phyloP scores from a whole-genome alignment of 768 basidiomycete species.

The Leccinum obscurum region DNA sequence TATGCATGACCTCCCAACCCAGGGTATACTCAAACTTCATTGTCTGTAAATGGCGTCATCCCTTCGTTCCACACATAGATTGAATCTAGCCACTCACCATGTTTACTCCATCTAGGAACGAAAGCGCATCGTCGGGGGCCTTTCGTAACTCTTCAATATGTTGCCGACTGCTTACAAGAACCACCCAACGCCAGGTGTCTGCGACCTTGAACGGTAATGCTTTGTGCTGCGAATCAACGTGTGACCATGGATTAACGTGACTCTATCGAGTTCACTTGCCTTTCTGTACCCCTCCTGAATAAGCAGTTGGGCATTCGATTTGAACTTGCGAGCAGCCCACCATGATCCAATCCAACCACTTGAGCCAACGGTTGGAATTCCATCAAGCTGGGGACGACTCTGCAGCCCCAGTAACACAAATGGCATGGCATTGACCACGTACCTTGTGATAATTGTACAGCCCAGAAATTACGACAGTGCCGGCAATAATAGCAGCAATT shows the following conservation, averaged over 20 bases:
- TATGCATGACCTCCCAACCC: slow-evolving; percentile 29
- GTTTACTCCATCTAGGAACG: slow-evolving; percentile 30
- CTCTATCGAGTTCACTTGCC: slow-evolving; percentile 11
- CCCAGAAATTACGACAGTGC: slow-evolving; percentile 6
- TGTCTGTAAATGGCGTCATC: slow-evolving; percentile 22
- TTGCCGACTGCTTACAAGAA: not conserved
- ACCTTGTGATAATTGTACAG: slow-evolving; percentile 8
- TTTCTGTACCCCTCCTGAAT: slow-evolving; percentile 36
- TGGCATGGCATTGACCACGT: not conserved
- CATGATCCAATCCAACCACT: slow-evolving; percentile 30
- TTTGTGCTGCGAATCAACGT: not conserved
- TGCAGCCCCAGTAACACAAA: not conserved
- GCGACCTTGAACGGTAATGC: not conserved
- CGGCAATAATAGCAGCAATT: slow-evolving; percentile 6
- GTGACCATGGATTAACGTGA: not conserved
- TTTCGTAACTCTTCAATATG: slow-evolving; percentile 27
- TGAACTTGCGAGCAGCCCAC: slow-evolving; percentile 21
- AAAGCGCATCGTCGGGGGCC: slow-evolving; percentile 41
- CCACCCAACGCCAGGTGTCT: not conserved
- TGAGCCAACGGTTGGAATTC: slow-evolving; percentile 34
- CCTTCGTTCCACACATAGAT: not conserved
- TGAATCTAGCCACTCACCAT: slow-evolving; percentile 28
- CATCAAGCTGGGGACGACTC: slow-evolving; percentile 21
- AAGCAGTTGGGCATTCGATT: slow-evolving; percentile 22
- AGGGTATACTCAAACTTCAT: slow-evolving; percentile 42